Base-by-base conservation (phyloP, 1,139 yeast genomes). In the Yamadazyma dushanensis region DNA sequence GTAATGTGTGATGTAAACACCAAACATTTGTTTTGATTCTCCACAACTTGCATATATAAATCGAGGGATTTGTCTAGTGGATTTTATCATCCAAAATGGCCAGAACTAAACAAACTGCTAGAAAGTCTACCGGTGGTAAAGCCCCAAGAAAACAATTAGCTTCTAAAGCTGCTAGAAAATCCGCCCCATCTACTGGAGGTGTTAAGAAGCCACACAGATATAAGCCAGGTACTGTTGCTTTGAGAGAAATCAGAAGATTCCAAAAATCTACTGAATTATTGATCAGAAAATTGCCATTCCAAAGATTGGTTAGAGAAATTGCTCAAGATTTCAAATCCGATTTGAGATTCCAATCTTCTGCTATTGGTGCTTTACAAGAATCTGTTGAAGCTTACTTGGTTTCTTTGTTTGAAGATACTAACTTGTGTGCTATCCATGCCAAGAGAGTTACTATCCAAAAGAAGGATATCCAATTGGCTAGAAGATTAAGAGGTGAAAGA, bases 151-250 rank as follows among this genome's bases (percentile, higher is more conserved):
- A 90, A 78, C 96, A 89, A 76, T 81, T 90, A 64, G 97, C 97
- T 61, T 89, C 97, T 56, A 90, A 90, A 85, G 97, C 96, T 59
- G 97, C 97, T 56, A 85, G 97, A 82, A 90, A 90, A 76, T 89
- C 97, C 41, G 97, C 97, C 44, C 92, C 95, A 76, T 78, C 96
- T 49, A 83, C 96, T 51, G 97, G 97, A 68, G 97, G 97, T 83
- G 97, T 90, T 68, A 90, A 90, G 90, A 90, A 90, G 80, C 97
- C 97, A 54, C 97, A 90, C 89, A 88, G 97, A 85, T 90, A 89
- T 78, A 90, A 89, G 94, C 97, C 97, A 70, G 97, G 97, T 89
- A 90, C 97, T 63, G 97, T 90, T 63, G 97, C 97, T 59, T 85
- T 90, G 67, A 90, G 97, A 85, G 97, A 90, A 79, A 90, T 90